phyloP scores from a whole-genome alignment of 2,329 filamentous ascomycete genomes.

The Aspergillus quadrilineatus region DNA sequence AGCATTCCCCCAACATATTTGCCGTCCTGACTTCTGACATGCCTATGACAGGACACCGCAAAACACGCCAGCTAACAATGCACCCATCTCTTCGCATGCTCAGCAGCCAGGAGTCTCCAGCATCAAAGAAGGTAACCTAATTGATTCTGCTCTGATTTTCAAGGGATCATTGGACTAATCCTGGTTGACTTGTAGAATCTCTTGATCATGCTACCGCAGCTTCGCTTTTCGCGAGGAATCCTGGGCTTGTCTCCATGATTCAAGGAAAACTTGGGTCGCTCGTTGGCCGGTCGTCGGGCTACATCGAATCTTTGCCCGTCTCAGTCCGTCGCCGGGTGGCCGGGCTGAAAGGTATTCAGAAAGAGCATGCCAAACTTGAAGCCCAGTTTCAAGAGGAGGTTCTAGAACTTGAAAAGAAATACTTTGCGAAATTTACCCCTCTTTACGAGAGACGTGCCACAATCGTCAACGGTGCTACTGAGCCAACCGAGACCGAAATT shows the following conservation, averaged over 20 bases:
- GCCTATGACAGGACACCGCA: constrained; percentile 77
- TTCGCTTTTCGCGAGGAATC: constrained; percentile 93
- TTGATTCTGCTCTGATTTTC: background rate
- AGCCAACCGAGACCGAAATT: constrained; percentile 86
- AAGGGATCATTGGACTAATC: constrained; percentile 1
- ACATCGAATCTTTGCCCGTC: constrained; percentile 91
- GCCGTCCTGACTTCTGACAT: constrained; percentile 22
- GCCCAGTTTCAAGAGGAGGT: constrained; percentile 98
- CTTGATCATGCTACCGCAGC: constrained; percentile 83
- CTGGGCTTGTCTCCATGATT: constrained; percentile 93
- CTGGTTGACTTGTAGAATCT: constrained; percentile 64
- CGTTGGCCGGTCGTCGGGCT: constrained; percentile 92
- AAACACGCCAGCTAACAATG: constrained; percentile 93
- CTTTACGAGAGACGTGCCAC: constrained; percentile 92
- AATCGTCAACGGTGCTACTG: constrained; percentile 82
- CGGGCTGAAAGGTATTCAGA: constrained; percentile 95
- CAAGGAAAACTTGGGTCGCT: constrained; percentile 92
- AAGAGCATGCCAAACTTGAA: constrained; percentile 97
- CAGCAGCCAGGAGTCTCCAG: constrained; percentile 91
- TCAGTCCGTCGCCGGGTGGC: constrained; percentile 90
- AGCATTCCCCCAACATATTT: background rate
- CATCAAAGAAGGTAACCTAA: constrained; percentile 87
- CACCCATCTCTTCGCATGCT: constrained; percentile 95
- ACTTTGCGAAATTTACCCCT: constrained; percentile 97
- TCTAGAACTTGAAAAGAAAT: constrained; percentile 97